Evolutionary conservation across 768 basidiomycete genomes (phyloP).

Genomic region (Gyrodon lividus): DNA sequence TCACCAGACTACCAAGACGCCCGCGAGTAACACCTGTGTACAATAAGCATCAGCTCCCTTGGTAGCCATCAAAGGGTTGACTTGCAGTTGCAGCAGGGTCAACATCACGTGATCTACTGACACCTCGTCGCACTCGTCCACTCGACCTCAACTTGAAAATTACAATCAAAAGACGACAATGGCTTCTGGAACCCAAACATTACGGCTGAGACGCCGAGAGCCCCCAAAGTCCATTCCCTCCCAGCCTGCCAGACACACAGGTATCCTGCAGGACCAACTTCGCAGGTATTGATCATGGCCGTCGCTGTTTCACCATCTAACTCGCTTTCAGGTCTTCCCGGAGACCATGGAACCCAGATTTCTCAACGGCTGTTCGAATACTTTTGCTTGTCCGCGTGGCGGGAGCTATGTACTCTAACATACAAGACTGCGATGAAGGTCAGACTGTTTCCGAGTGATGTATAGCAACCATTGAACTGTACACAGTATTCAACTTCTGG

Average conservation of each 20-base stretch:
- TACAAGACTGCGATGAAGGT: conserved; percentile 98
- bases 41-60: too few species aligned
- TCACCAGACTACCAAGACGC: too few species aligned
- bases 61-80: too few species aligned
- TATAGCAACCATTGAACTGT: background rate
- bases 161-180: too few species aligned
- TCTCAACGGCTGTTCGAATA: conserved; percentile 81
- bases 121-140: background rate
- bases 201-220: conserved; percentile 51
- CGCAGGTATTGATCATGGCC: conserved; percentile 49
- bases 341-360: conserved; percentile 83
- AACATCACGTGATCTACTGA: too few species aligned
- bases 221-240: conserved; percentile 22
- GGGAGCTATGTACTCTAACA: conserved; percentile 93
- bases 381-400: conserved; percentile 76
- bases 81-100: too few species aligned
- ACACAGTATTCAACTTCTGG: conserved; percentile 95
- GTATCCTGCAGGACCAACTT: conserved; percentile 78
- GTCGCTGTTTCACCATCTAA: conserved; percentile 8
- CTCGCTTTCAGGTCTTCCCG: conserved; percentile 51
- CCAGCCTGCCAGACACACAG: conserved; percentile 49
- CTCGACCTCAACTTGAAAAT: too few species aligned
- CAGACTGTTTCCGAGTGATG: conserved; percentile 2
- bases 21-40: too few species aligned
- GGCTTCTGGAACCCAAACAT: conserved; percentile 46